Evolutionary conservation across 192 early-diverging fungal genomes (phyloP).

Genomic region (Geosiphon pyriformis): DNA sequence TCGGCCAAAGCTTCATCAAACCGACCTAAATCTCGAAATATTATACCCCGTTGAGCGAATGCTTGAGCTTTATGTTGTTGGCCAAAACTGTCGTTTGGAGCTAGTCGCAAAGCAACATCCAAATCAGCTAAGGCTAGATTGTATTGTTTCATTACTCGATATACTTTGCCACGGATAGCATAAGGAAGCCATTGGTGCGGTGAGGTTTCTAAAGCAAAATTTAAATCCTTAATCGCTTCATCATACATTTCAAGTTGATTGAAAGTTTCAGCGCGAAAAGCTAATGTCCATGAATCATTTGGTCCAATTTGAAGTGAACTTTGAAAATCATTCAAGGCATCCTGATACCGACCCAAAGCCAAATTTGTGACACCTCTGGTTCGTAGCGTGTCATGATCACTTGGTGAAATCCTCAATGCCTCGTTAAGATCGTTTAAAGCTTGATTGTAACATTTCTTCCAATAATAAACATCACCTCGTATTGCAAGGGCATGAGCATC

Average conservation of each 20-base stretch:
- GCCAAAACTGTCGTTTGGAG: background rate
- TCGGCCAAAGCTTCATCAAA: constrained; percentile 1
- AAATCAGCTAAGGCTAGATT: constrained; percentile 2
- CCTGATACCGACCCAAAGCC: background rate
- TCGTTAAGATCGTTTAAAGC: constrained; percentile 2
- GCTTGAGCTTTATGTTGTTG: background rate
- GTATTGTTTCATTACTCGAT: background rate
- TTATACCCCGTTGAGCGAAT: background rate
- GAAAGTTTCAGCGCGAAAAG: background rate
- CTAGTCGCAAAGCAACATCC: background rate
- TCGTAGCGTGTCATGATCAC: background rate
- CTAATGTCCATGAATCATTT: background rate
- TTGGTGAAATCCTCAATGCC: background rate
- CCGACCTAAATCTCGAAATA: background rate
- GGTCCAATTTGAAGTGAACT: background rate
- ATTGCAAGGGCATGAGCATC: background rate
- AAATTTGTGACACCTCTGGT: background rate
- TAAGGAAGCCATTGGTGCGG: background rate
- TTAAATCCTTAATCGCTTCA: background rate
- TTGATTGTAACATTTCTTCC: background rate
- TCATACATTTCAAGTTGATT: background rate
- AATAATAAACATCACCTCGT: background rate
- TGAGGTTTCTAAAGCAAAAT: background rate
- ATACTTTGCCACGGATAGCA: background rate
- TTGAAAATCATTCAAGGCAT: background rate